A percentile compares a stretch with the other conserved stretches of the same genome.
Evolutionary conservation across 2,329 filamentous ascomycete genomes (phyloP).

Genomic region (Colletotrichum nymphaeae): DNA sequence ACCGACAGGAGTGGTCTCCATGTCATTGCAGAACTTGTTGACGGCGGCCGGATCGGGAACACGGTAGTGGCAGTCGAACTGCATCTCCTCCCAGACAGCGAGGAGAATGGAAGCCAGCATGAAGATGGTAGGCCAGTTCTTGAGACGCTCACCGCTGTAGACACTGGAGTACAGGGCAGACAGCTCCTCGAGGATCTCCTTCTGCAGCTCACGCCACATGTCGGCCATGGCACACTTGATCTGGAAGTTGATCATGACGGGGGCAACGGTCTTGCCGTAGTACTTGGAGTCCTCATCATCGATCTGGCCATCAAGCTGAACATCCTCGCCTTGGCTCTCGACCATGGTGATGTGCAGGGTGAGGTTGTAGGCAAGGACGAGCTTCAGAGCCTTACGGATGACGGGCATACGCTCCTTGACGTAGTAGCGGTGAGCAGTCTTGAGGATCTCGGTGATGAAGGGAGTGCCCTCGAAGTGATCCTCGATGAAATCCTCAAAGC

Average conservation of each 20-base stretch:
- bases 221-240: constrained; percentile 97
- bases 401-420: constrained; percentile 87
- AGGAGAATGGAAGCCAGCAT: constrained; percentile 94
- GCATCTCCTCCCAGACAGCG: constrained; percentile 98
- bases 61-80: constrained; percentile 97
- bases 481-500: constrained; percentile 93
- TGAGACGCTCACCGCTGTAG: constrained; percentile 95
- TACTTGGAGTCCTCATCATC: constrained; percentile 88
- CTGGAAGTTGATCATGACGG: constrained; percentile 99
- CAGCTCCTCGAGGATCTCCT: constrained; percentile 94
- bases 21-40: constrained; percentile 94
- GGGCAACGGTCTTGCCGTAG: constrained; percentile 89
- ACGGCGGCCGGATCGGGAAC: constrained; percentile 86
- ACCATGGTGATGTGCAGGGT: constrained; percentile 96
- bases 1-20: constrained; percentile 95
- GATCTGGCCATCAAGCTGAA: constrained; percentile 83
- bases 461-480: constrained; percentile 96
- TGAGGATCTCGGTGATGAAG: constrained; percentile 95
- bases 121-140: constrained; percentile 99
- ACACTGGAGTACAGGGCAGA: constrained; percentile 95
- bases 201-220: constrained; percentile 98
- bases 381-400: constrained; percentile 94
- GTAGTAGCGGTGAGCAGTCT: constrained; percentile 95
- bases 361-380: constrained; percentile 94
- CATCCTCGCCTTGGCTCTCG: constrained; percentile 86